These are phyloP conservation scores for Ganoderma leucocontextum DNA, from an alignment of 1,284 basidiomycete genomes.

Conservation along the genomic window DNA sequence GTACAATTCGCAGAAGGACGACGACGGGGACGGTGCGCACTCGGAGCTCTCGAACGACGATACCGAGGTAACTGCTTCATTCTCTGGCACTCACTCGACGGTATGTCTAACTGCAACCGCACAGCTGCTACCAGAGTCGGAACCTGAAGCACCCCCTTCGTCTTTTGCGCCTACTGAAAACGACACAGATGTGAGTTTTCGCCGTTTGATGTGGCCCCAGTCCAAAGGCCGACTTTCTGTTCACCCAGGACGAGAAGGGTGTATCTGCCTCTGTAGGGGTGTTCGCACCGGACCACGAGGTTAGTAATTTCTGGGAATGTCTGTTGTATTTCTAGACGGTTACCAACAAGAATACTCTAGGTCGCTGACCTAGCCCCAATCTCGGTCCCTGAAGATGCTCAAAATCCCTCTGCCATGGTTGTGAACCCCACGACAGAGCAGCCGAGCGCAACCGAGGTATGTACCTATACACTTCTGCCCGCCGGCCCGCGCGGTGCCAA, in stretches of 20 bases:
- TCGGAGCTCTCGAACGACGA: constrained; percentile 26
- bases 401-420: neutral
- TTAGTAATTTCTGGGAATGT: neutral
- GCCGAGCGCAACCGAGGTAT: constrained; percentile 19
- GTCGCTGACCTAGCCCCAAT: neutral
- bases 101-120: constrained; percentile 11
- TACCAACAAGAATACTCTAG: constrained; percentile 2
- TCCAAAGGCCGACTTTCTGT: neutral
- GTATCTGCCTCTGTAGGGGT: neutral
- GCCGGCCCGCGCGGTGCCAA: neutral
- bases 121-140: constrained; percentile 28
- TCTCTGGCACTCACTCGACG: neutral
- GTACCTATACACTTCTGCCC: constrained; percentile 10
- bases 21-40: constrained; percentile 24
- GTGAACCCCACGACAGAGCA: constrained; percentile 14
- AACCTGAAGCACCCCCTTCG: constrained; percentile 37
- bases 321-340: neutral
- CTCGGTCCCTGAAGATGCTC: constrained; percentile 6
- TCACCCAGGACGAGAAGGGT: constrained; percentile 25
- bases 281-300: constrained; percentile 15
- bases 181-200: constrained; percentile 31
- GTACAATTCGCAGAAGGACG: constrained; percentile 7
- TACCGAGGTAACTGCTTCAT: constrained; percentile 27
- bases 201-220: too few species aligned
- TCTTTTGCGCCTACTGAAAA: constrained; percentile 32